These are phyloP conservation scores for Scenedesmus sp. DNA, from an alignment of 163 green algal species.

Conservation along the genomic window DNA sequence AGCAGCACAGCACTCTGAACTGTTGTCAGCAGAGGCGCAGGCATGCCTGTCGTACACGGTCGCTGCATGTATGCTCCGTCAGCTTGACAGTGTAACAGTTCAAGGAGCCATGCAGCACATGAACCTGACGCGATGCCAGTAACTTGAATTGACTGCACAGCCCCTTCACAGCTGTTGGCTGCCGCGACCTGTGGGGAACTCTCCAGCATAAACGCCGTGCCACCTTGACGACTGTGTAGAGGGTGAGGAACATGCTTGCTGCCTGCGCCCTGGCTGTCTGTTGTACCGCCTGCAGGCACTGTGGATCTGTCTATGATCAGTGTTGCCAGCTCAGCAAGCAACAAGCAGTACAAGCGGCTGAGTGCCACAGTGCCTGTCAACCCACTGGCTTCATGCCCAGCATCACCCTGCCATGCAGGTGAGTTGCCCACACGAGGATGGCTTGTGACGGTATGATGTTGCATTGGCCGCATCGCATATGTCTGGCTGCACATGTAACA, in stretches of 20 bases:
- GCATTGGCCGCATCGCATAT: no score
- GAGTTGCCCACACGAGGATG: neutral
- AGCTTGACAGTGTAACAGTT: neutral
- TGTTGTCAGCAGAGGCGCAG: no score
- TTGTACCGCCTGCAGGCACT: neutral
- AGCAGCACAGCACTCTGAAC: neutral
- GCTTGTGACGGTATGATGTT: neutral
- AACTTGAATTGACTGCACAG: neutral
- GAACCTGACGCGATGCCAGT: neutral
- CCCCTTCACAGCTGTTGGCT: no score
- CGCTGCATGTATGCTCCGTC: no score
- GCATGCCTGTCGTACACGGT: no score
- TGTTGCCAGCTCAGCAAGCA: neutral
- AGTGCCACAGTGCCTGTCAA: slow-evolving; percentile 22
- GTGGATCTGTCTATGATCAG: slow-evolving; percentile 26
- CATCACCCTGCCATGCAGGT: slow-evolving; percentile 24
- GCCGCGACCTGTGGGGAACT: no score
- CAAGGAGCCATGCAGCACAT: neutral
- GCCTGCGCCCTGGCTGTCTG: neutral
- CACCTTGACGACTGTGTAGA: no score
- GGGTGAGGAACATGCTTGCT: neutral
- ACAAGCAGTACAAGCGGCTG: slow-evolving; percentile 38
- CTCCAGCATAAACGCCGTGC: no score
- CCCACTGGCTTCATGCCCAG: neutral
- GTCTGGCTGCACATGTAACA: neutral